Conservation (phyloP, 106 monocot genomes). For the Iris macrosiphon region DNA sequence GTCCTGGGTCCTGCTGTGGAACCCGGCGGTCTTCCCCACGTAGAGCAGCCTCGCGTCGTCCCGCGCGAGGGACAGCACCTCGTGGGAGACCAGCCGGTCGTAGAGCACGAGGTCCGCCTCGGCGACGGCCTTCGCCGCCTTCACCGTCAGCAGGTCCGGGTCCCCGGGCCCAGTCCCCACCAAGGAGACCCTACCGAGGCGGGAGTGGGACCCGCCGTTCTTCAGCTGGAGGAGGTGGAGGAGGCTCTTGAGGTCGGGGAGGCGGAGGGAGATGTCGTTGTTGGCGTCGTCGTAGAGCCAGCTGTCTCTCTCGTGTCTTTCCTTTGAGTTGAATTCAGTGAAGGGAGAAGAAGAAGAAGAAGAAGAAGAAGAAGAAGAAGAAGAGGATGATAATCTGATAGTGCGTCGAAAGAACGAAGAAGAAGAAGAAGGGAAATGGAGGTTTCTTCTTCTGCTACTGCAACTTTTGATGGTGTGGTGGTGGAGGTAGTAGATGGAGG, state of each 20-base stretch:
- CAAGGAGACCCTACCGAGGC: slow-evolving; percentile 50
- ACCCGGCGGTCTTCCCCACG: slow-evolving; percentile 94
- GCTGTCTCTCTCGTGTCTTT: slow-evolving; percentile 19
- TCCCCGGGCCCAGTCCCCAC: slow-evolving; percentile 99
- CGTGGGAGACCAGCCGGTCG: slow-evolving; percentile 85
- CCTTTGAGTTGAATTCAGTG: slow-evolving; percentile 11
- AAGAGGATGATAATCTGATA: too few species aligned
- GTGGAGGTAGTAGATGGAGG: too few species aligned
- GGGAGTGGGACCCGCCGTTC: slow-evolving; percentile 4
- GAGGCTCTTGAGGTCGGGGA: slow-evolving; percentile 73
- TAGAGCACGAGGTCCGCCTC: slow-evolving; percentile 80
- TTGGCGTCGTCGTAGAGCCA: slow-evolving; percentile 15
- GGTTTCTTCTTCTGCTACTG: too few species aligned
- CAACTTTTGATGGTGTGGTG: too few species aligned
- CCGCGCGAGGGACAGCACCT: slow-evolving; percentile 60
- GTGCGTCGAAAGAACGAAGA: not conserved
- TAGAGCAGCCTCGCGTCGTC: slow-evolving; percentile 72
- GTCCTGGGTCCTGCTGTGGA: slow-evolving; percentile 97
- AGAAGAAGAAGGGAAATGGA: too few species aligned
- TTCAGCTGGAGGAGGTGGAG: slow-evolving; percentile 38
- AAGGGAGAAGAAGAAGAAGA: slow-evolving; percentile 9
- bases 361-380: too few species aligned
- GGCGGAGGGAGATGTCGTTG: slow-evolving; percentile 44
- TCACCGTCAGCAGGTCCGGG: slow-evolving; percentile 87
- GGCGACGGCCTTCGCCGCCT: slow-evolving; percentile 84